Percentiles rank a stretch among this genome's conserved stretches.
Conservation (phyloP, 2,329 filamentous ascomycete genomes). For the Parascedosporium putredinis region DNA sequence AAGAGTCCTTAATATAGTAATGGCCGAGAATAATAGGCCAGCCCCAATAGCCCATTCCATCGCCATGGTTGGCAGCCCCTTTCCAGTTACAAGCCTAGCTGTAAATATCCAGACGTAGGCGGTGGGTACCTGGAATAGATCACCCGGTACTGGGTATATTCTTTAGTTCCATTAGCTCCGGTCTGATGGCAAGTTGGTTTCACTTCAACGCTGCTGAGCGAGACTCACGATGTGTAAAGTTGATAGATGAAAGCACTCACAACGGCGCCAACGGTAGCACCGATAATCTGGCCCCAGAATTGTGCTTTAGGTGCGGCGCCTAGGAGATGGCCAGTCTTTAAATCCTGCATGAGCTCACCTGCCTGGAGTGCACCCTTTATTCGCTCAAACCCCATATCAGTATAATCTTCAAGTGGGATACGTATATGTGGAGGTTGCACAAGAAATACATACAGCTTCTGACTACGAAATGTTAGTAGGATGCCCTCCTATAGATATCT, state of each 20-base stretch:
- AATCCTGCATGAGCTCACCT: slow-evolving; percentile 91
- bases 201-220: too few species aligned
- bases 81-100: slow-evolving; percentile 80
- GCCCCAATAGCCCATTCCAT: slow-evolving; percentile 67
- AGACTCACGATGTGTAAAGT: slow-evolving; percentile 58
- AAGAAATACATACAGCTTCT: slow-evolving; percentile 29
- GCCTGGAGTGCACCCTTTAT: slow-evolving; percentile 70
- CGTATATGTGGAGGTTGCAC: background rate
- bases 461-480: slow-evolving; percentile 19
- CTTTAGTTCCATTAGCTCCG: slow-evolving; percentile 21
- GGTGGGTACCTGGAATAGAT: slow-evolving; percentile 86
- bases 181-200: background rate
- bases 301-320: slow-evolving; percentile 89
- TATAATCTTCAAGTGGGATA: background rate
- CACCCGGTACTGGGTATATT: slow-evolving; percentile 80
- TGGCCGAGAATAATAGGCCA: slow-evolving; percentile 60
- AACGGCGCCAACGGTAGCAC: slow-evolving; percentile 74
- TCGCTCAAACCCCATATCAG: slow-evolving; percentile 7
- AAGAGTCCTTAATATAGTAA: slow-evolving; percentile 61
- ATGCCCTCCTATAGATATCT: too few species aligned
- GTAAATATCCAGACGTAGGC: slow-evolving; percentile 98
- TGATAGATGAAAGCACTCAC: slow-evolving; percentile 80
- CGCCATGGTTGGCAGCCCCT: slow-evolving; percentile 77
- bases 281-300: slow-evolving; percentile 93
- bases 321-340: slow-evolving; percentile 90